Evolutionary conservation across 345 rosid genomes (phyloP).

Genomic region (Melaleuca alternifolia): DNA sequence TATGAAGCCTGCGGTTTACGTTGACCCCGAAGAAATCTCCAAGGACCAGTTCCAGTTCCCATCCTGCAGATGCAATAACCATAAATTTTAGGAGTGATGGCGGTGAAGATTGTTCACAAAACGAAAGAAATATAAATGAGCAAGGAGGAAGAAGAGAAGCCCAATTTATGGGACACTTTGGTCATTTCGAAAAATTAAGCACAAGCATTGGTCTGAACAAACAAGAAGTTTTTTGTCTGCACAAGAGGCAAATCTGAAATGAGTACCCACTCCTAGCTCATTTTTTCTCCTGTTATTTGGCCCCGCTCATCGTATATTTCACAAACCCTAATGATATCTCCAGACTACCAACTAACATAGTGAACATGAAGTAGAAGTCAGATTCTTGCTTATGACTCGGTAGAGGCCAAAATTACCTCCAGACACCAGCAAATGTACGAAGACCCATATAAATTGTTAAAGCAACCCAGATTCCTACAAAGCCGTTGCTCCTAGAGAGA

Average conservation of each 20-base stretch:
- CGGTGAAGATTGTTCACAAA: neutral
- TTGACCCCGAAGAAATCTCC: conserved; percentile 55
- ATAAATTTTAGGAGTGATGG: neutral
- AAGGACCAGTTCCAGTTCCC: conserved; percentile 93
- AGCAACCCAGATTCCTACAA: conserved; percentile 84
- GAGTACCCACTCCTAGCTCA: neutral
- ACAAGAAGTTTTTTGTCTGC: neutral
- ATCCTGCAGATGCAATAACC: conserved; percentile 38
- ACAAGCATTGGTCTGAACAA: neutral
- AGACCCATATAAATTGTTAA: conserved; percentile 82
- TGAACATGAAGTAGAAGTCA: neutral
- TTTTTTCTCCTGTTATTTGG: neutral
- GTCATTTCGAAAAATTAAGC: neutral
- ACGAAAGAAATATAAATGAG: neutral
- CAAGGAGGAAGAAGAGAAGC: neutral
- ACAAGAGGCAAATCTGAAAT: neutral
- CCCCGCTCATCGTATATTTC: neutral
- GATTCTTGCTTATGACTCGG: neutral
- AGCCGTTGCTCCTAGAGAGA: conserved; percentile 55
- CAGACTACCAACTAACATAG: neutral
- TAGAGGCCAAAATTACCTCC: conserved; percentile 41
- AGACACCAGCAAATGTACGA: conserved; percentile 67
- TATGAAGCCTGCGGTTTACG: conserved; percentile 3
- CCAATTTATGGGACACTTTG: neutral
- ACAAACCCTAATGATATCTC: neutral